phyloP scores from a whole-genome alignment of 1,284 basidiomycete genomes.

The Vanrija sp. region DNA sequence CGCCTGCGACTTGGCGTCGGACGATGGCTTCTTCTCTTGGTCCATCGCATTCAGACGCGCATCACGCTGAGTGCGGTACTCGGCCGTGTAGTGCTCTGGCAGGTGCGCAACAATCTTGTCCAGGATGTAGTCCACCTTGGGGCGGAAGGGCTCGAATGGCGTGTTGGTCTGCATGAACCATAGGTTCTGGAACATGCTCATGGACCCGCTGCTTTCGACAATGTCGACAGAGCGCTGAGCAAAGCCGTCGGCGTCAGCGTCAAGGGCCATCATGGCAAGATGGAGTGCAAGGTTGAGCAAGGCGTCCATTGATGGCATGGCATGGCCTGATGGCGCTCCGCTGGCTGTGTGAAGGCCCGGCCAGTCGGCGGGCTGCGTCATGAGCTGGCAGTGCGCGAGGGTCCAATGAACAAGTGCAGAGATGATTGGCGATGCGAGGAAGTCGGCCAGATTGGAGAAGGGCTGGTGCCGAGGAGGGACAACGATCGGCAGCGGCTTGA shows the following conservation, averaged over 20 bases:
- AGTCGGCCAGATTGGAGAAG: slow-evolving; percentile 35
- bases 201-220: slow-evolving; percentile 51
- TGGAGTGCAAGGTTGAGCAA: slow-evolving; percentile 86
- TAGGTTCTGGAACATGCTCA: slow-evolving; percentile 58
- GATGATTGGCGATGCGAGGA: slow-evolving; percentile 31
- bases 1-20: slow-evolving; percentile 26
- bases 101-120: slow-evolving; percentile 57
- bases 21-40: slow-evolving; percentile 51
- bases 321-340: slow-evolving; percentile 14
- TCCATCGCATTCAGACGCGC: slow-evolving; percentile 12
- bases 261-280: slow-evolving; percentile 73
- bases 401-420: slow-evolving; percentile 36
- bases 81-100: slow-evolving; percentile 51
- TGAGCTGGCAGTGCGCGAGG: slow-evolving; percentile 34
- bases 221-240: slow-evolving; percentile 57
- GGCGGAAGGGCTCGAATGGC: slow-evolving; percentile 65
- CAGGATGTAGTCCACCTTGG: slow-evolving; percentile 71
- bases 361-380: slow-evolving; percentile 31
- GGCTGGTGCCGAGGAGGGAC: slow-evolving; percentile 48
- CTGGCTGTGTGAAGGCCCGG: slow-evolving; percentile 12
- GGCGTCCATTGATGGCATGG: slow-evolving; percentile 39
- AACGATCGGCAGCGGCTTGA: slow-evolving; percentile 66
- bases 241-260: slow-evolving; percentile 64
- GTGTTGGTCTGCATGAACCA: slow-evolving; percentile 71
- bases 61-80: slow-evolving; percentile 49